Base-by-base conservation (phyloP, 352 stramenopile genomes). In the Phytophthora sp. region DNA sequence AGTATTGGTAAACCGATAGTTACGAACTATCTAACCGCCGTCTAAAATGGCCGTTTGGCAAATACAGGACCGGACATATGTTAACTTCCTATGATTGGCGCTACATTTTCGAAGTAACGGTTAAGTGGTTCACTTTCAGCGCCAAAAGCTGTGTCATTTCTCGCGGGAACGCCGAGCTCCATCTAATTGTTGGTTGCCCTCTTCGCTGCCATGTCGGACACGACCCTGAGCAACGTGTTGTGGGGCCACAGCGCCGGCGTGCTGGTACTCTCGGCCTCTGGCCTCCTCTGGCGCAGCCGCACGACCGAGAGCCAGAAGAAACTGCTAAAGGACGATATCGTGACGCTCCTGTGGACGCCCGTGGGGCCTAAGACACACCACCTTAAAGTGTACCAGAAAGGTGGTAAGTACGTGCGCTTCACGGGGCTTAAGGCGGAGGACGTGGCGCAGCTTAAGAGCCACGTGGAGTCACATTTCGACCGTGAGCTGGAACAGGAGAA, bases 401-500 rank as follows among this genome's bases (percentile, higher is more conserved):
- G 84, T 21, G 87, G 87, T 57, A 91, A 88, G 66, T 93, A 90
- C 71, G 84, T 95, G 67, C 87, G 87, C 62, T 95, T 95, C 73
- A 90, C 84, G 46, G 85, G 85, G 4, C 73, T 95, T 21, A 93
- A 91, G 58, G 61, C 63, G 8, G 67, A 76, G 39, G 87, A 93
- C 59, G 78, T 93, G 16, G 76, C 83, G 52, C 65, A 74, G 52
- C 79, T 95, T 23, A 80, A 86, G 55, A 47, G 15, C 8, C 81
- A 92, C 79, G 82, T 92, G 4, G 81, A 91, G 77, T 89, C 65
- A 36, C 67, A 91, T 42, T 98, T 98, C 71, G 86, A 93, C 57
- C 76, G 98, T 35, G 79, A 95, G 56, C 58, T 99, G 26, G 88
- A 97, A 59, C 89, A 96, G 35, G 90, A 98, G 57, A 89, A 90